Evolutionary conservation across 805 yeast genomes (phyloP).

Genomic region (Spathaspora hagerdaliae): DNA sequence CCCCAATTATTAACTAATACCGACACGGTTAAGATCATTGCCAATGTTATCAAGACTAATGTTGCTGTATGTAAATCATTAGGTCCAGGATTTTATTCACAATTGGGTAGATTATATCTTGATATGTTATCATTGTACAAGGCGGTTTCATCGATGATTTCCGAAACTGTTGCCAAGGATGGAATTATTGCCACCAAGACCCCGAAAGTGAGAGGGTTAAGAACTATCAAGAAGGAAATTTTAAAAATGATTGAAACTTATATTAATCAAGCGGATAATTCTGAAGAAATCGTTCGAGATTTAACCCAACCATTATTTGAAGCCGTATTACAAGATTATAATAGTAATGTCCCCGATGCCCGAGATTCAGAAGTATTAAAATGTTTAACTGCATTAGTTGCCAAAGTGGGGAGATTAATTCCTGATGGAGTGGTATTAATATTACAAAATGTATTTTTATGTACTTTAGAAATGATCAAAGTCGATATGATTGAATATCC

Average conservation of each 20-base stretch:
- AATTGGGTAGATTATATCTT: slow-evolving; percentile 78
- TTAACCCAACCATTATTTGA: slow-evolving; percentile 77
- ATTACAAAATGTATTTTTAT: slow-evolving; percentile 86
- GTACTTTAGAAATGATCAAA: slow-evolving; percentile 92
- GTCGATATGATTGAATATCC: slow-evolving; percentile 96
- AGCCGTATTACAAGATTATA: slow-evolving; percentile 87
- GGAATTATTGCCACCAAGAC: slow-evolving; percentile 92
- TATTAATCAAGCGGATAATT: slow-evolving; percentile 79
- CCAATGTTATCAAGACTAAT: slow-evolving; percentile 91
- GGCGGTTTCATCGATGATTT: slow-evolving; percentile 84
- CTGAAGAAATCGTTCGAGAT: slow-evolving; percentile 78
- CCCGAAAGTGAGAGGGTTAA: slow-evolving; percentile 89
- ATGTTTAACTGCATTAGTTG: slow-evolving; percentile 88
- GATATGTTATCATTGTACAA: slow-evolving; percentile 87
- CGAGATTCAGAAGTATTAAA: slow-evolving; percentile 96
- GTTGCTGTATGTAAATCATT: slow-evolving; percentile 92
- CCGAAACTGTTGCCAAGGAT: slow-evolving; percentile 70
- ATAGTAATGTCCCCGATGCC: slow-evolving; percentile 86
- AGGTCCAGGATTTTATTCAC: slow-evolving; percentile 88
- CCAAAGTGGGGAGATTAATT: slow-evolving; percentile 80
- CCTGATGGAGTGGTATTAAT: slow-evolving; percentile 87
- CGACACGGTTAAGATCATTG: slow-evolving; percentile 87
- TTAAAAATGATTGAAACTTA: slow-evolving; percentile 86
- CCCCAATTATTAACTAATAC: slow-evolving; percentile 72
- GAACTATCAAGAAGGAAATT: slow-evolving; percentile 94